These are phyloP conservation scores for Casaregolazyma lundiana DNA, from an alignment of 1,139 yeast genomes.

Conservation along the genomic window DNA sequence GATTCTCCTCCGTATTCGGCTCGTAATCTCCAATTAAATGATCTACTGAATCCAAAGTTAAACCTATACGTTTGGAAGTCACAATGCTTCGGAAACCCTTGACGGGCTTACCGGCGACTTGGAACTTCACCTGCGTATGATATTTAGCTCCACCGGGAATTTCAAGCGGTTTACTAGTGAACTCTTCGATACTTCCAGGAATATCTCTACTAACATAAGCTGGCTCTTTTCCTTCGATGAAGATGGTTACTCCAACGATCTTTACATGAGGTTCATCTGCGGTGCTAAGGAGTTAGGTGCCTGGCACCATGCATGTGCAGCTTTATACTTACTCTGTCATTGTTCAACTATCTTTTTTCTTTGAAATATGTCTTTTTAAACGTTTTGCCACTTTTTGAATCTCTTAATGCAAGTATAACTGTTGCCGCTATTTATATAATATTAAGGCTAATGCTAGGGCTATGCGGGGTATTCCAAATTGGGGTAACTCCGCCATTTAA, in stretches of 20 bases:
- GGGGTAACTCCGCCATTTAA: too few species aligned
- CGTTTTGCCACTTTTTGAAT: too few species aligned
- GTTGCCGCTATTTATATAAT: too few species aligned
- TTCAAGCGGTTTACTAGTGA: conserved; percentile 56
- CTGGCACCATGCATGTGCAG: background rate
- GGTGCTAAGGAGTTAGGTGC: conserved; percentile 24
- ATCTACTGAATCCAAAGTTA: conserved; percentile 78
- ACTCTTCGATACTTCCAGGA: conserved; percentile 32
- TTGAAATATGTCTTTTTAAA: too few species aligned
- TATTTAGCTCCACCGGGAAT: conserved; percentile 78
- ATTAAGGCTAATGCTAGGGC: too few species aligned
- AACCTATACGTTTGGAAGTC: conserved; percentile 79
- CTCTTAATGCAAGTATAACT: too few species aligned
- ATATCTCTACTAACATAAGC: conserved; percentile 53
- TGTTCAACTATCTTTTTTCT: background rate
- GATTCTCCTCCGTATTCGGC: conserved; percentile 80
- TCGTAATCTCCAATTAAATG: conserved; percentile 90
- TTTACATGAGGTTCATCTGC: conserved; percentile 78
- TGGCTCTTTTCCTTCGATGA: conserved; percentile 52
- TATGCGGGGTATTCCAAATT: too few species aligned
- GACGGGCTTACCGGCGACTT: conserved; percentile 85
- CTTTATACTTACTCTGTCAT: background rate
- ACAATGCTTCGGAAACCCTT: conserved; percentile 88
- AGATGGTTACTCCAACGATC: conserved; percentile 67
- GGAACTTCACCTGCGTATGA: conserved; percentile 67